Evolutionary conservation across 805 yeast genomes (phyloP).

Genomic region (Suhomyces sp.): DNA sequence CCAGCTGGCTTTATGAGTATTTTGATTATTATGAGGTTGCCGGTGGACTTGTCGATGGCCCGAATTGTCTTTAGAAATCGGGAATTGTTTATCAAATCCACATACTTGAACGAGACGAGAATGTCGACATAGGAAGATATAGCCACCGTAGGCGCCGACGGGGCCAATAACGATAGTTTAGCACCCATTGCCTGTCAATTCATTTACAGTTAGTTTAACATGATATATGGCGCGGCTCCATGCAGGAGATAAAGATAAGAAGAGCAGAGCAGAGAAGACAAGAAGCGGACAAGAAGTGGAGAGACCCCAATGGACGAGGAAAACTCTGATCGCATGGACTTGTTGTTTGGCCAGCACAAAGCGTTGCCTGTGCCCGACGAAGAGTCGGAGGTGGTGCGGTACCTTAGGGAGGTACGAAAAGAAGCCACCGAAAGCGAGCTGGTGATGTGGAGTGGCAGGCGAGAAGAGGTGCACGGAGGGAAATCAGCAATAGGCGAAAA

Average conservation of each 20-base stretch:
- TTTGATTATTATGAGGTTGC: slow-evolving; percentile 68
- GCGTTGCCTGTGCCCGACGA: slow-evolving; percentile 22
- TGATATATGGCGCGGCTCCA: neutral
- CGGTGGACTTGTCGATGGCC: slow-evolving; percentile 65
- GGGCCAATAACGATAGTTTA: slow-evolving; percentile 79
- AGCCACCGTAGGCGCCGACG: slow-evolving; percentile 89
- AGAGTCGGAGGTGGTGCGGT: slow-evolving; percentile 17
- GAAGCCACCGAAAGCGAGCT: slow-evolving; percentile 27
- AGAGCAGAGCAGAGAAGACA: neutral
- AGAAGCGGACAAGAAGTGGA: neutral
- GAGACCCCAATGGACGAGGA: neutral
- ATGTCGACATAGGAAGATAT: slow-evolving; percentile 86
- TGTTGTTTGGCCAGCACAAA: slow-evolving; percentile 28
- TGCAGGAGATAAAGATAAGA: neutral
- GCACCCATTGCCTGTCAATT: slow-evolving; percentile 63
- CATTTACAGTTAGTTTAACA: neutral
- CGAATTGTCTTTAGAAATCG: slow-evolving; percentile 83
- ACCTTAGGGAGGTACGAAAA: slow-evolving; percentile 26
- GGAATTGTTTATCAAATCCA: slow-evolving; percentile 72
- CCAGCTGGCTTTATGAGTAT: slow-evolving; percentile 72
- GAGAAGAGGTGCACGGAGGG: neutral
- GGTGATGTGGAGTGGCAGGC: slow-evolving; percentile 3
- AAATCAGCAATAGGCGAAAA: neutral
- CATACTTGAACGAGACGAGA: slow-evolving; percentile 69
- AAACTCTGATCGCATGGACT: slow-evolving; percentile 20